phyloP scores from a whole-genome alignment of 2,329 filamentous ascomycete species.

The Thelonectria olida region DNA sequence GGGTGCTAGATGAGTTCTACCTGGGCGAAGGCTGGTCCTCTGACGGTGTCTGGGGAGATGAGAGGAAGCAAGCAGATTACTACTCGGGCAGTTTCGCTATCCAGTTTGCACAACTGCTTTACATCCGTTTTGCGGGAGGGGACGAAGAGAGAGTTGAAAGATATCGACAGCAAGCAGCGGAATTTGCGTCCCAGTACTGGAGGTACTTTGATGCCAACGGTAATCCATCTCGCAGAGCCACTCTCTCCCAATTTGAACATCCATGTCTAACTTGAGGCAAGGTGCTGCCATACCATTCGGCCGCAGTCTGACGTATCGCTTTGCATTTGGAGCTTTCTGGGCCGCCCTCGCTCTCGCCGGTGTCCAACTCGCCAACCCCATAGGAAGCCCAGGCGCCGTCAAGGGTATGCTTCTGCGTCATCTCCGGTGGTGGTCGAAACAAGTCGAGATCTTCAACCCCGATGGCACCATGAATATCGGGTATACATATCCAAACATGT shows the following conservation, averaged over 20 bases:
- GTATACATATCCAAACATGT: constrained; percentile 56
- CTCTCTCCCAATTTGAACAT: constrained; percentile 40
- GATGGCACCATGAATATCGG: constrained; percentile 60
- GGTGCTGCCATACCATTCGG: too few species aligned
- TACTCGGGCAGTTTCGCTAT: constrained; percentile 65
- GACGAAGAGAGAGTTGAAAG: constrained; percentile 48
- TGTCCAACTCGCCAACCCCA: constrained; percentile 46
- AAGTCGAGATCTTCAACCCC: constrained; percentile 52
- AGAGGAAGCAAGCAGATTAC: constrained; percentile 61
- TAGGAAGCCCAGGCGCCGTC: constrained; percentile 48
- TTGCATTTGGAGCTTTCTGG: constrained; percentile 58
- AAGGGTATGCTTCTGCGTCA: constrained; percentile 60
- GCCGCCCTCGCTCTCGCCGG: constrained; percentile 53
- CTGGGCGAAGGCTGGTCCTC: constrained; percentile 55
- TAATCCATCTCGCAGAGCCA: constrained; percentile 29
- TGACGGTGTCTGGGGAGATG: constrained; percentile 52
- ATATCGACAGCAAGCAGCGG: constrained; percentile 49
- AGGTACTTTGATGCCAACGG: constrained; percentile 57
- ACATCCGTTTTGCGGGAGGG: constrained; percentile 51
- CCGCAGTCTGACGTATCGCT: constrained; percentile 60
- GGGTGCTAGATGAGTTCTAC: constrained; percentile 54
- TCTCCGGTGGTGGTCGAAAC: constrained; percentile 57
- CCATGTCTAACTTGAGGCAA: too few species aligned
- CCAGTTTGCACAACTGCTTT: constrained; percentile 59
- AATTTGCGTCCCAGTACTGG: constrained; percentile 55